These are phyloP conservation scores for Piper betle DNA, from an alignment of 164 flowering plant species.

Conservation along the genomic window DNA sequence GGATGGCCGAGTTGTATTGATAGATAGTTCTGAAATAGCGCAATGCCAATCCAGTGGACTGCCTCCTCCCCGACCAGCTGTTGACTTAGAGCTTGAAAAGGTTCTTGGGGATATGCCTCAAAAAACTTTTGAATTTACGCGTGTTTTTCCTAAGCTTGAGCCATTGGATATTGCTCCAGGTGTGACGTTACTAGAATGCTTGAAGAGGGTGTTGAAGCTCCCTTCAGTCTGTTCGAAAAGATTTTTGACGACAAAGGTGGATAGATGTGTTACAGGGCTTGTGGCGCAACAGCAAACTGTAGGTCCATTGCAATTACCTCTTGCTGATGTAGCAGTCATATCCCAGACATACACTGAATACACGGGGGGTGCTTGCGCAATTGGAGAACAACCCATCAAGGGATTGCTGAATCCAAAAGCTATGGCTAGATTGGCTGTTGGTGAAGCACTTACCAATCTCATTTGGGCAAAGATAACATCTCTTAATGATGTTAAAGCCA, in stretches of 20 bases:
- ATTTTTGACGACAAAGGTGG: conserved; percentile 85
- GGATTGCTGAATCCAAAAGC: conserved; percentile 81
- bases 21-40: conserved; percentile 51
- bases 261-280: conserved; percentile 95
- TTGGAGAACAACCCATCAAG: conserved; percentile 92
- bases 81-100: conserved; percentile 88
- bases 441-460: conserved; percentile 96
- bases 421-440: conserved; percentile 88
- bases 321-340: conserved; percentile 91
- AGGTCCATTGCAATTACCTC: conserved; percentile 85
- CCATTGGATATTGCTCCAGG: conserved; percentile 91
- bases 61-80: conserved; percentile 70
- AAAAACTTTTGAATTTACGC: conserved; percentile 62
- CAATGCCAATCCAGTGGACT: conserved; percentile 33
- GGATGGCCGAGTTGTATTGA: conserved; percentile 54
- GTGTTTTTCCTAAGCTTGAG: conserved; percentile 29
- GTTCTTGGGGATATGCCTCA: conserved; percentile 97
- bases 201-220: conserved; percentile 79
- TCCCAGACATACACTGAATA: conserved; percentile 58
- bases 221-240: conserved; percentile 89
- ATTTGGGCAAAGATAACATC: conserved; percentile 91
- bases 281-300: conserved; percentile 98
- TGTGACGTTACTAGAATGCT: conserved; percentile 52
- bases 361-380: conserved; percentile 92
- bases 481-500: conserved; percentile 84